Conservation (phyloP, 2,329 filamentous ascomycete species). For the Claviceps sorghi region DNA sequence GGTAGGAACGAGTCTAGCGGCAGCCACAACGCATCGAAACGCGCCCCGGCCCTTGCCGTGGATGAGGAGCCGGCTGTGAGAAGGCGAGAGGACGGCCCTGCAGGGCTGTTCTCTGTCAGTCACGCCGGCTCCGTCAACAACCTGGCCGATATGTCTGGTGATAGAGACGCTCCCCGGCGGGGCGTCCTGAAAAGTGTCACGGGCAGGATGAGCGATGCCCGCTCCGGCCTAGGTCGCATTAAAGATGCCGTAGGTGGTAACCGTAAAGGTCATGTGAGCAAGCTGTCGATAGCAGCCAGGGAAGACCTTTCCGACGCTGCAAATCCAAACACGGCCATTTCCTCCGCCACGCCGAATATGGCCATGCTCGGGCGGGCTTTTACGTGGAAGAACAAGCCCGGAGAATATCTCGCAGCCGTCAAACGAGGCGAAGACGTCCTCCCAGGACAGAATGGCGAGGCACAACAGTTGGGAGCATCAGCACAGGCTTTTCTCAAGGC, state of each 20-base stretch:
- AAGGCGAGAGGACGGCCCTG: conserved; percentile 30
- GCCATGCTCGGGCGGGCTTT: conserved; percentile 34
- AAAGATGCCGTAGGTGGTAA: conserved; percentile 64
- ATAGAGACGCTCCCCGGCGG: conserved; percentile 45
- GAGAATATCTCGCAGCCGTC: conserved; percentile 36
- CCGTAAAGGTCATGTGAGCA: conserved; percentile 36
- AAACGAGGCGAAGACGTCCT: conserved; percentile 21
- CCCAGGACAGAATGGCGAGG: conserved; percentile 12
- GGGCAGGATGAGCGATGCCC: conserved; percentile 64
- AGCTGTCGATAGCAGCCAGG: conserved; percentile 32
- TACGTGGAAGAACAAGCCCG: conserved; percentile 50
- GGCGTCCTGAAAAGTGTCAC: conserved; percentile 67
- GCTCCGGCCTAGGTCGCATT: conserved; percentile 69
- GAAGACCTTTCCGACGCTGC: conserved; percentile 34
- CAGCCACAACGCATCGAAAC: conserved; percentile 26
- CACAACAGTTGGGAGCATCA: conserved; percentile 14
- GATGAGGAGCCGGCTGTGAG: conserved; percentile 37
- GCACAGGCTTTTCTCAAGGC: conserved; percentile 11
- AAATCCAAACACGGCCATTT: conserved; percentile 3
- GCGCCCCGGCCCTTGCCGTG: conserved; percentile 33
- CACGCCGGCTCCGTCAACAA: conserved; percentile 32
- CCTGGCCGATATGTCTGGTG: conserved; percentile 31
- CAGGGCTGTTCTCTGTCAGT: conserved; percentile 26
- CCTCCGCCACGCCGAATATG: conserved; percentile 8
- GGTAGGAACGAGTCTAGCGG: conserved; percentile 34